Evolutionary conservation across 805 yeast species (phyloP).

Genomic region (Metschnikowia rubicola): DNA sequence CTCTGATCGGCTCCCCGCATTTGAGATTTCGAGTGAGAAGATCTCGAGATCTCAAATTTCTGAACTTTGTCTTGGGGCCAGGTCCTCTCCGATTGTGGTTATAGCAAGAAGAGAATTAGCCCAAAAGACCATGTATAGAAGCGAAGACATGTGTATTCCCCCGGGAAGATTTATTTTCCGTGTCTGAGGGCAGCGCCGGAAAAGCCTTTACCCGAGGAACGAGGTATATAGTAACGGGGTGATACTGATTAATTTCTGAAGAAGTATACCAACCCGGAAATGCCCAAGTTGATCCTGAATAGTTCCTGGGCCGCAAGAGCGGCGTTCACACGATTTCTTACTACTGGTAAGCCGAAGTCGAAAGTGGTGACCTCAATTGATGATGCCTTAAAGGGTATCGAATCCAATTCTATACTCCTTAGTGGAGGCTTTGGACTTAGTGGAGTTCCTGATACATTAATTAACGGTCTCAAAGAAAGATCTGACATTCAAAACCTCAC

Average conservation of each 20-base stretch:
- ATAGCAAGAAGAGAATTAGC: too few species aligned
- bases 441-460: slow-evolving; percentile 46
- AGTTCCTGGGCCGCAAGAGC: not conserved
- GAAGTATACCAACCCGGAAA: not conserved
- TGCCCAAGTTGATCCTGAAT: not conserved
- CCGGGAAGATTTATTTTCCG: not conserved
- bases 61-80: too few species aligned
- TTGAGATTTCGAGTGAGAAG: too few species aligned
- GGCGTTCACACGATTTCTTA: not conserved
- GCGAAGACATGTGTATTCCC: too few species aligned
- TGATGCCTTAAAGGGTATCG: slow-evolving; percentile 30
- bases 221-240: not conserved
- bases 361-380: slow-evolving; percentile 22
- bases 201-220: not conserved
- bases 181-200: not conserved
- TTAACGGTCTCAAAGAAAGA: slow-evolving; percentile 33
- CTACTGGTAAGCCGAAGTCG: slow-evolving; percentile 5
- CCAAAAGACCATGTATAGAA: too few species aligned
- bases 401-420: slow-evolving; percentile 31
- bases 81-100: too few species aligned
- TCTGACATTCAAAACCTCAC: slow-evolving; percentile 36
- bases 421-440: slow-evolving; percentile 50
- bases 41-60: too few species aligned
- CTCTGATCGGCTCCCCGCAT: too few species aligned
- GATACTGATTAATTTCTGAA: too few species aligned